A percentile compares a stretch with the other conserved stretches of the same genome.
phyloP scores from a whole-genome alignment of 2,329 filamentous ascomycete genomes.

The Aspergillus transmontanensis region DNA sequence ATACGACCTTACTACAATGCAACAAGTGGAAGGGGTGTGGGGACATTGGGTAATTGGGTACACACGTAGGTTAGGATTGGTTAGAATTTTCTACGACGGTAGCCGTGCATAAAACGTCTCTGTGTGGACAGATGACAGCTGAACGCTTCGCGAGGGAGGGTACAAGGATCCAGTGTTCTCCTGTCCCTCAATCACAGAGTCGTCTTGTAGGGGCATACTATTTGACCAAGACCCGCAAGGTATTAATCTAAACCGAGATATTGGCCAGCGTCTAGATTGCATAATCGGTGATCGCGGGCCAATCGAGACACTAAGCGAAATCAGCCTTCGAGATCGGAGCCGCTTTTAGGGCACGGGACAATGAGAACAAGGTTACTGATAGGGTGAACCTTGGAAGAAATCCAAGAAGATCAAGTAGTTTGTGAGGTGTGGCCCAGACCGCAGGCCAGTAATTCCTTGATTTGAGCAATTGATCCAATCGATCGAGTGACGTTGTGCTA shows the following conservation, averaged over 20 bases:
- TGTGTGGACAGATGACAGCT: neutral
- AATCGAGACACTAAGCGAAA: conserved; percentile 2
- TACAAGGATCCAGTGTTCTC: neutral
- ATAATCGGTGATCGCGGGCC: neutral
- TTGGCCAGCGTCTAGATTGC: conserved; percentile 1
- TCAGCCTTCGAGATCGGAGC: neutral
- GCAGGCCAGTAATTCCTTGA: neutral
- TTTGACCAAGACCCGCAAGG: neutral
- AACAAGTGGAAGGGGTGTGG: neutral
- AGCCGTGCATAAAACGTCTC: neutral
- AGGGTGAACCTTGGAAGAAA: neutral
- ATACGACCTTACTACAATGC: neutral
- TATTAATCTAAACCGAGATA: neutral
- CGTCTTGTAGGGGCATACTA: neutral
- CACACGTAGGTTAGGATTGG: neutral
- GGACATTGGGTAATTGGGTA: neutral
- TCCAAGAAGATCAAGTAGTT: neutral
- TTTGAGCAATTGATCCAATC: neutral
- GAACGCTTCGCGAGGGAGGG: neutral
- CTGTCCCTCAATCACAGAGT: neutral
- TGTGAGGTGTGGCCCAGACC: neutral
- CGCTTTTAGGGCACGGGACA: neutral
- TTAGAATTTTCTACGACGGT: neutral
- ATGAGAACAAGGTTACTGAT: neutral
- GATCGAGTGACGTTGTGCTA: neutral